A percentile compares a stretch with the other conserved stretches of the same genome.
phyloP scores from a whole-genome alignment of 495 filamentous ascomycete genomes.

The Haplographium delicatum region DNA sequence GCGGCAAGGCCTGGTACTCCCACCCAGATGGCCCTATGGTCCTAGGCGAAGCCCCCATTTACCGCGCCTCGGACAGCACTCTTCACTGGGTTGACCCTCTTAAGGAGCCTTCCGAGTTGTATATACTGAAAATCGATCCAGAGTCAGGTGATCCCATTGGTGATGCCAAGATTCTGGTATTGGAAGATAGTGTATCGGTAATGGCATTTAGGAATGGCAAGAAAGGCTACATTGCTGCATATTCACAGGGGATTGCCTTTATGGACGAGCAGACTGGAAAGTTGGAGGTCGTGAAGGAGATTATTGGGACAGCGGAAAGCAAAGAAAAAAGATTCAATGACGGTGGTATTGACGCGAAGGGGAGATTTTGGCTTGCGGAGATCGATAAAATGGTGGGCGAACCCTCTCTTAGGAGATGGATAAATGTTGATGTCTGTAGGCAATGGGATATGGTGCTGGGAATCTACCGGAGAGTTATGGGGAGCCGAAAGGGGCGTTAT shows the following conservation, averaged over 20 bases:
- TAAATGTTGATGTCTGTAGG: not conserved
- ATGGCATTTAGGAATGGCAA: not conserved
- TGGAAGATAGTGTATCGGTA: conserved; percentile 13
- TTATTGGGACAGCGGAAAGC: conserved; percentile 6
- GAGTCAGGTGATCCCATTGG: not conserved
- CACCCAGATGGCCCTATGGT: conserved; percentile 1
- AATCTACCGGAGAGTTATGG: conserved; percentile 6
- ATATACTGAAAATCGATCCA: conserved; percentile 3
- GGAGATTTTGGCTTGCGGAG: conserved; percentile 17
- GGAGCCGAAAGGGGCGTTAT: conserved; percentile 16
- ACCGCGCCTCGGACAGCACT: conserved; percentile 13
- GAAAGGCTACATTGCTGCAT: conserved; percentile 18
- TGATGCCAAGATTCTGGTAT: not conserved
- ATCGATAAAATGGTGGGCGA: conserved; percentile 11
- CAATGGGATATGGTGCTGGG: conserved; percentile 1
- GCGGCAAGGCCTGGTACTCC: not conserved
- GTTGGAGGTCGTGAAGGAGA: conserved; percentile 15
- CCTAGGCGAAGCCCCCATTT: conserved; percentile 14
- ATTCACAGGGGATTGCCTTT: conserved; percentile 11
- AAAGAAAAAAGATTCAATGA: conserved; percentile 16
- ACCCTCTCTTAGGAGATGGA: not conserved
- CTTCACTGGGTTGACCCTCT: conserved; percentile 16
- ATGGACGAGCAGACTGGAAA: conserved; percentile 18
- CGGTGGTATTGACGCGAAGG: conserved; percentile 16
- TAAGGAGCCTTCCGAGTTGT: not conserved